Evolutionary conservation across 2,329 filamentous ascomycete genomes (phyloP), one percentile per base, ranked within the genome.

Genomic region (Colletotrichum tamarilloi): DNA sequence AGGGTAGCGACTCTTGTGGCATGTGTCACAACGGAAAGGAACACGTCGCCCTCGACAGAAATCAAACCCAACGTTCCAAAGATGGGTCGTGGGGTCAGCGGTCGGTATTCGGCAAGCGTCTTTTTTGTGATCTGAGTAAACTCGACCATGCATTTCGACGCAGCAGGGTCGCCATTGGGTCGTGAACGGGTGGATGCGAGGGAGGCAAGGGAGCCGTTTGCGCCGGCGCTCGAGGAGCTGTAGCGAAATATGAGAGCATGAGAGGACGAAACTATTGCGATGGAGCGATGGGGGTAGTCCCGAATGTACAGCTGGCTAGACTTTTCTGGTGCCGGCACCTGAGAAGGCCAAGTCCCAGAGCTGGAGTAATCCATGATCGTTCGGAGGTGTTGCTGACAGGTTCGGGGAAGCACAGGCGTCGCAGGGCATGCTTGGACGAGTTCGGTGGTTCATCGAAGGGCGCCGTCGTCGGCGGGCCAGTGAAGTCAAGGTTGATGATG

Each of bases 1-100:
- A 98, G 89, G 1, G 91, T 95, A 19, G 95, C 96, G 6, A 95
- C 95, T 74, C 92, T 91, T 24, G 90, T 89, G 49, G 94, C 93
- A 58, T 92, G 91, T 32, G 94, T 97, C 66, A 98, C 94, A 70
- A 98, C 93, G 74, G 95, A 97, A 19, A 98, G 86, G 81, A 98
- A 98, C 16, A 98, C 92, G 85, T 98, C 95, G 73, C 91, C 89
- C 75, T 92, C 91, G 75, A 97, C 89, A 0, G 95, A 93, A 77
- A 98, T 96, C 74, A 98, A 86, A 2, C 96, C 96, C 58, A 98
- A 86, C 0, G 95, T 98, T 68, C 96, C 96, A 80, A 95, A 92
- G 42, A 95, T 93, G 19, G 92, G 92, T 59, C 94, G 87, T 22
- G 92, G 89, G 35, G 91, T 94, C 72, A 98, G 85, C 14, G 92